These are phyloP conservation scores for Tuber indicum DNA, from an alignment of 495 filamentous ascomycete genomes.

Conservation along the genomic window DNA sequence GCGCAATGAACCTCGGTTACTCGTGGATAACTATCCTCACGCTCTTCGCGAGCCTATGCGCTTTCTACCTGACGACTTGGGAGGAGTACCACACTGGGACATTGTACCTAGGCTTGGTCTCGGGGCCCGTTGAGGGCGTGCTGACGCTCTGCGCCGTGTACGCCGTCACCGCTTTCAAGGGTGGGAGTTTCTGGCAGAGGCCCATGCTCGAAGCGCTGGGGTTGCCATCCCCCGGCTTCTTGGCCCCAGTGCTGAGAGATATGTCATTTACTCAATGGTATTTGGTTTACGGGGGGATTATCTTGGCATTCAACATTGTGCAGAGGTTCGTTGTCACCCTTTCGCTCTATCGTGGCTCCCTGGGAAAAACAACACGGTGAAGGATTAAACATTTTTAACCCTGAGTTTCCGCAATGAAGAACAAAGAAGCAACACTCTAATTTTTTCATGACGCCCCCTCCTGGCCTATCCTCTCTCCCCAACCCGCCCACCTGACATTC, in stretches of 20 bases:
- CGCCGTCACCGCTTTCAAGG: constrained; percentile 73
- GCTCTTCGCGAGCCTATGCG: constrained; percentile 62
- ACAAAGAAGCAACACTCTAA: constrained; percentile 33
- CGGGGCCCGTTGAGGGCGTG: constrained; percentile 92
- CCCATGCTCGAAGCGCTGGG: constrained; percentile 67
- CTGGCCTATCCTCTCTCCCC: constrained; percentile 5
- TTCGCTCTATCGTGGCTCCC: neutral
- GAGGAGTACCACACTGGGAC: constrained; percentile 98
- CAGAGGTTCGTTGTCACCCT: constrained; percentile 47
- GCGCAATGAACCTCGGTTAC: constrained; percentile 85
- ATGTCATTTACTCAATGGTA: constrained; percentile 86
- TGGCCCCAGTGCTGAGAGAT: constrained; percentile 64
- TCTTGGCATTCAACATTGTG: constrained; percentile 77
- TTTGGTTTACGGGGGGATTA: constrained; percentile 76
- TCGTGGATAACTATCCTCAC: constrained; percentile 79
- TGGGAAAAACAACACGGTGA: constrained; percentile 7
- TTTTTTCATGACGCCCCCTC: constrained; percentile 28
- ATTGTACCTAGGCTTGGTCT: constrained; percentile 83
- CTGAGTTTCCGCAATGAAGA: constrained; percentile 34
- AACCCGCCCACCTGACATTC: neutral
- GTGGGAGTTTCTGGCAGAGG: constrained; percentile 88
- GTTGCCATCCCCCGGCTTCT: constrained; percentile 55
- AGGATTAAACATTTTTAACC: constrained; percentile 37
- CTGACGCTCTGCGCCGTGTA: constrained; percentile 77
- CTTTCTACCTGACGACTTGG: constrained; percentile 97